phyloP scores from a whole-genome alignment of 2,329 filamentous ascomycete species.

The Ilyonectria robusta region DNA sequence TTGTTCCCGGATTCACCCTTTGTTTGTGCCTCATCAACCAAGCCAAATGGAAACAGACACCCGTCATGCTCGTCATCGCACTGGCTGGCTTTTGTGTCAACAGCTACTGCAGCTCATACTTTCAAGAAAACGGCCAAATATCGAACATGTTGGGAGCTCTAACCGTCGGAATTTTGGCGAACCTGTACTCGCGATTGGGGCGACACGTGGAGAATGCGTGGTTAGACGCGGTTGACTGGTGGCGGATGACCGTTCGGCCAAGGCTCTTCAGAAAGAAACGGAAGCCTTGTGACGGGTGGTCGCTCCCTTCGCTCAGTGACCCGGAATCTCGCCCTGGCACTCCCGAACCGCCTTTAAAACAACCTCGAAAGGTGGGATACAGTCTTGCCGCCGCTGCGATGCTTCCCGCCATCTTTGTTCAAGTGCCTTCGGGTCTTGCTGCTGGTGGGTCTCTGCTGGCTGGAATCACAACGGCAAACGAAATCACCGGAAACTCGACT shows the following conservation, averaged over 20 bases:
- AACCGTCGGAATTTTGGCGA: constrained; percentile 82
- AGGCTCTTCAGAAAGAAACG: constrained; percentile 51
- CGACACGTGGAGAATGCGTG: constrained; percentile 69
- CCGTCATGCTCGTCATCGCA: constrained; percentile 82
- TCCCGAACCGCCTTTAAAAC: constrained; percentile 42
- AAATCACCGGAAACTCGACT: constrained; percentile 63
- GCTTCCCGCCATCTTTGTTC: constrained; percentile 87
- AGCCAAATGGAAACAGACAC: constrained; percentile 83
- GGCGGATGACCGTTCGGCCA: constrained; percentile 61
- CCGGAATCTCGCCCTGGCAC: constrained; percentile 50
- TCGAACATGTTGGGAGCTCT: constrained; percentile 84
- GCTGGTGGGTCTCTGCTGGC: constrained; percentile 71
- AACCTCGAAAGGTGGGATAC: constrained; percentile 71
- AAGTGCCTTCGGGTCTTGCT: constrained; percentile 75
- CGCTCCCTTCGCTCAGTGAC: constrained; percentile 49
- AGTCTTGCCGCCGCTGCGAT: constrained; percentile 88
- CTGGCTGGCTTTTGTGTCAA: constrained; percentile 82
- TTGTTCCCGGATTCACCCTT: constrained; percentile 81
- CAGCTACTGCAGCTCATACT: constrained; percentile 77
- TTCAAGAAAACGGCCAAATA: constrained; percentile 80
- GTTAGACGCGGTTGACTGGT: constrained; percentile 64
- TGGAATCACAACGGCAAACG: constrained; percentile 70
- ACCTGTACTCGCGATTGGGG: constrained; percentile 81
- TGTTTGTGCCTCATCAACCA: constrained; percentile 86
- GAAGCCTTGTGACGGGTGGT: constrained; percentile 49